These are phyloP conservation scores for Naganishia antarctica DNA, from an alignment of 768 basidiomycete genomes.

Conservation along the genomic window DNA sequence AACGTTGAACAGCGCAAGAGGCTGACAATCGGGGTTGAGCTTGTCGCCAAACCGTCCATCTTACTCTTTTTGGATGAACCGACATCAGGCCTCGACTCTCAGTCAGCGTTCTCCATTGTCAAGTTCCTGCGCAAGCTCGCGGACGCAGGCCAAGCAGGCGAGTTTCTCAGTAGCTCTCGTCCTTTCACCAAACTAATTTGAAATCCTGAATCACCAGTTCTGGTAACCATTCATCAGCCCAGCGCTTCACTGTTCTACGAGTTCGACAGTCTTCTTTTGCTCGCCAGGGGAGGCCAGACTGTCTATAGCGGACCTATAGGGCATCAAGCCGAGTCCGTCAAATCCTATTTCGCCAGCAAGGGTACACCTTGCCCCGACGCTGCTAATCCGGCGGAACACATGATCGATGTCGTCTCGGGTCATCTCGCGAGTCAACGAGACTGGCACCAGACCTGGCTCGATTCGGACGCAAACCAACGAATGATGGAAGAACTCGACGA, in stretches of 20 bases:
- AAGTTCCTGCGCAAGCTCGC: constrained; percentile 67
- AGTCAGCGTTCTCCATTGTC: constrained; percentile 71
- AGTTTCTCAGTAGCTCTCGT: constrained; percentile 3
- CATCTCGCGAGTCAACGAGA: constrained; percentile 64
- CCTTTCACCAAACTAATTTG: too few relatives aligned
- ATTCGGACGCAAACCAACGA: constrained; percentile 57
- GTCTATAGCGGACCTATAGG: constrained; percentile 52
- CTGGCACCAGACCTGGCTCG: constrained; percentile 76
- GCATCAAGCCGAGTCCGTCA: constrained; percentile 20
- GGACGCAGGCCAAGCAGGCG: constrained; percentile 64
- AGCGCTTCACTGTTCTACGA: constrained; percentile 67
- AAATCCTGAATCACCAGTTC: constrained; percentile 51
- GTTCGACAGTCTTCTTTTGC: constrained; percentile 69
- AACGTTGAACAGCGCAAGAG: constrained; percentile 44
- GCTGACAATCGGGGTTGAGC: constrained; percentile 45
- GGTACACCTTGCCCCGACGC: constrained; percentile 53
- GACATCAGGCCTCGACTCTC: constrained; percentile 60
- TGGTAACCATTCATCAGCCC: constrained; percentile 65
- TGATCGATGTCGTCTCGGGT: constrained; percentile 60
- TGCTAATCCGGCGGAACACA: constrained; percentile 70
- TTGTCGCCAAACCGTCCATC: constrained; percentile 42
- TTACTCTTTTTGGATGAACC: constrained; percentile 52
- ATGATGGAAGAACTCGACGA: constrained; percentile 52
- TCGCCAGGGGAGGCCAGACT: constrained; percentile 66
- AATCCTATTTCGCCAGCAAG: constrained; percentile 18